These are phyloP conservation scores for Irpex sp. DNA, from an alignment of 1,284 basidiomycete species.

Conservation along the genomic window DNA sequence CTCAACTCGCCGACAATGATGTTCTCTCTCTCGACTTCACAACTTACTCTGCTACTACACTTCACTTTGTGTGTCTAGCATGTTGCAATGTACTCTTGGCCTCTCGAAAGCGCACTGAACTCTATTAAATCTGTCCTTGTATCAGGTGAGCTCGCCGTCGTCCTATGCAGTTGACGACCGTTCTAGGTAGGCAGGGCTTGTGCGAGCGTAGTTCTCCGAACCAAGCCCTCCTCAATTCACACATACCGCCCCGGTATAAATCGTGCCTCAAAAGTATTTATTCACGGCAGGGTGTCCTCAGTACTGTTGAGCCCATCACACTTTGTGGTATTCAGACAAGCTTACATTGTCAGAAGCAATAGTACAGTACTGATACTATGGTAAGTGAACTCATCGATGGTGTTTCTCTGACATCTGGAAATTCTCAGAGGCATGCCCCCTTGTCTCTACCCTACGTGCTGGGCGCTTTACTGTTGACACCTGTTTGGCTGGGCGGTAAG, in stretches of 20 bases:
- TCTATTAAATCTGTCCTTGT: neutral
- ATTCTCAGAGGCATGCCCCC: neutral
- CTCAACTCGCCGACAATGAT: neutral
- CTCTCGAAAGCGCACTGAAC: no score
- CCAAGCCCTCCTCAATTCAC: slow-evolving; percentile 13
- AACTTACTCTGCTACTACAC: neutral
- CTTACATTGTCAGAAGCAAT: no score
- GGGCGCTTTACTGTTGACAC: neutral
- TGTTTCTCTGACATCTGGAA: neutral
- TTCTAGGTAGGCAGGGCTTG: slow-evolving; percentile 14
- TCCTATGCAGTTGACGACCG: neutral
- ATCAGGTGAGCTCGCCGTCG: neutral
- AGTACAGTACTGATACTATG: no score
- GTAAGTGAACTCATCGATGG: neutral
- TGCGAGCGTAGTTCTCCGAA: slow-evolving; percentile 33
- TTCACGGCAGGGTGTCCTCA: no score
- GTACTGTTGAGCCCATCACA: no score
- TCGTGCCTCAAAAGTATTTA: no score
- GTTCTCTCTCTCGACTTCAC: neutral
- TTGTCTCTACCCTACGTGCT: neutral
- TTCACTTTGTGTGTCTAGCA: neutral
- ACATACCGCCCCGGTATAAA: neutral
- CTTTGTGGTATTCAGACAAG: no score
- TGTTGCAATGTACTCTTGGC: neutral
- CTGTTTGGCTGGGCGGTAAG: neutral